phyloP scores from a whole-genome alignment of 768 basidiomycete species.

The Leccinellum luteum region DNA sequence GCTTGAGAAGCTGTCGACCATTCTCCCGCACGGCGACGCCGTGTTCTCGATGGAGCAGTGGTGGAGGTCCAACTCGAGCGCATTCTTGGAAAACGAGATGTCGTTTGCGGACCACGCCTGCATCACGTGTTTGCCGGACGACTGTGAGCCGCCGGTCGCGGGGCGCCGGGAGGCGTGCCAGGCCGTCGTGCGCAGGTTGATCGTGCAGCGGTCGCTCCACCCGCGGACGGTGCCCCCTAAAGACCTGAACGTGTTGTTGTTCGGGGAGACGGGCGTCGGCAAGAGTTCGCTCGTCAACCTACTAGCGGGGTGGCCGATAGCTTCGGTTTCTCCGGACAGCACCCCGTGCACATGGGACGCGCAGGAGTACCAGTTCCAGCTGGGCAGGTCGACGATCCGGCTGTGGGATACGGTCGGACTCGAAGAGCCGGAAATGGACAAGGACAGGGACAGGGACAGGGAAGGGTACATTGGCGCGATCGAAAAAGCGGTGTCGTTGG shows the following conservation, averaged over 20 bases:
- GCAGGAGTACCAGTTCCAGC: conserved; percentile 26
- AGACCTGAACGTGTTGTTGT: conserved; percentile 35
- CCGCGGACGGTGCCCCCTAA: conserved; percentile 1
- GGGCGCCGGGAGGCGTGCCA: no score
- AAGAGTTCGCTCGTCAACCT: conserved; percentile 33
- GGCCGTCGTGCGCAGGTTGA: no score
- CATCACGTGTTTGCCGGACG: no score
- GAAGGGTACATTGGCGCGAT: conserved; percentile 26
- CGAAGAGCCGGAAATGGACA: conserved; percentile 23
- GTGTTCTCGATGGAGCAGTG: no score
- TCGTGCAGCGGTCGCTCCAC: no score
- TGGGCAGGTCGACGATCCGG: conserved; percentile 22
- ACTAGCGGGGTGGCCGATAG: conserved; percentile 26
- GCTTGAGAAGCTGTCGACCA: no score
- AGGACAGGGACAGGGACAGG: conserved; percentile 8
- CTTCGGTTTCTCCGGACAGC: conserved; percentile 22
- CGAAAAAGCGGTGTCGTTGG: conserved; percentile 31
- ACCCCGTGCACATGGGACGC: conserved; percentile 35
- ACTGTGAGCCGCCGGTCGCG: no score
- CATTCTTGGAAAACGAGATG: no score
- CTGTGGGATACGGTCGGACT: conserved; percentile 36
- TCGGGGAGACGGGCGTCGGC: conserved; percentile 39
- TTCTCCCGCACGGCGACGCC: no score
- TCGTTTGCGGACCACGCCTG: no score
- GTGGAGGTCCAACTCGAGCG: no score